These are phyloP conservation scores for Grammothele lineata DNA, from an alignment of 768 basidiomycete genomes.

Conservation along the genomic window DNA sequence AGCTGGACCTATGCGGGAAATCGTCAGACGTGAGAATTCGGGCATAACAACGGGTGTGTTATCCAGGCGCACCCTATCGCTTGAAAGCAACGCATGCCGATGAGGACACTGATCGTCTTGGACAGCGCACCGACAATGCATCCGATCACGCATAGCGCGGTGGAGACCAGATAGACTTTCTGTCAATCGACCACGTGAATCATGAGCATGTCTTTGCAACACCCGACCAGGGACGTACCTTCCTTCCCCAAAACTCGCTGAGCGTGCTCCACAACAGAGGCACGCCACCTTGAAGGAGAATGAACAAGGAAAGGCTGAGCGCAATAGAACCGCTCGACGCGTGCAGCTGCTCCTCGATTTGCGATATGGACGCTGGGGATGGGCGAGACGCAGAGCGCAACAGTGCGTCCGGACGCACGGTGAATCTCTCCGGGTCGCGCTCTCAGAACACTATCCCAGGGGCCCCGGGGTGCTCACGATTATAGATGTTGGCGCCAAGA, in stretches of 20 bases:
- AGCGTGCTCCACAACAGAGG: conserved; percentile 67
- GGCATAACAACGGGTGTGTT: too few relatives aligned
- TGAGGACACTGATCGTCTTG: conserved; percentile 49
- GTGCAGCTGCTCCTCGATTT: conserved; percentile 55
- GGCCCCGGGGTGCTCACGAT: conserved; percentile 37
- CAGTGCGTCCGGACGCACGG: conserved; percentile 5
- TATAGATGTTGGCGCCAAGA: conserved; percentile 56
- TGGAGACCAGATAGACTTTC: conserved; percentile 52
- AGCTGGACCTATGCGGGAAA: conserved; percentile 44
- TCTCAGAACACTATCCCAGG: neutral
- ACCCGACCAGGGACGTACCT: conserved; percentile 34
- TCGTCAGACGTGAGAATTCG: neutral
- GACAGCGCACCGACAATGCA: conserved; percentile 55
- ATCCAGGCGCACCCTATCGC: conserved; percentile 54
- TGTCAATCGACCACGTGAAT: conserved; percentile 13
- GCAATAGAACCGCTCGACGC: conserved; percentile 62
- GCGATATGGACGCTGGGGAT: conserved; percentile 52
- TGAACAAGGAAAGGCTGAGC: conserved; percentile 66
- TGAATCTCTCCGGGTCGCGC: neutral
- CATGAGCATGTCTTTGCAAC: neutral
- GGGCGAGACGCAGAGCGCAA: neutral
- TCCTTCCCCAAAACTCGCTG: conserved; percentile 74
- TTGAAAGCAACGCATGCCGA: conserved; percentile 66
- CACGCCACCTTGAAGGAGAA: conserved; percentile 62
- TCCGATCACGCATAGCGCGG: conserved; percentile 49